Evolutionary conservation across 257 asterid genomes (phyloP).

Genomic region (Solanum boliviense): DNA sequence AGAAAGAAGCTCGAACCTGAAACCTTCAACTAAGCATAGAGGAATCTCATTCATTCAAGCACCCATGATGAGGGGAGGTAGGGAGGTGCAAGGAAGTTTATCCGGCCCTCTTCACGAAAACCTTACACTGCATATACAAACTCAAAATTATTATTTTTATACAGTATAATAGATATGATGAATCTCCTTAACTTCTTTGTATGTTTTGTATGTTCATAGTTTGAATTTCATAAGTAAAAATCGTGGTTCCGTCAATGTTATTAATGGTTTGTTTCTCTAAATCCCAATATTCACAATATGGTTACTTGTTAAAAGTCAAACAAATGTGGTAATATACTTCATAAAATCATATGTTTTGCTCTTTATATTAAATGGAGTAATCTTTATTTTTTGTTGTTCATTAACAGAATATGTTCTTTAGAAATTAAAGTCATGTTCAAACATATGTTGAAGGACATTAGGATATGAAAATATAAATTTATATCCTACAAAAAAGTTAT

Average conservation of each 20-base stretch:
- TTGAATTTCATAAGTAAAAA: neutral
- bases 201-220: neutral
- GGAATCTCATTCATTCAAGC: neutral
- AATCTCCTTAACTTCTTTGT: neutral
- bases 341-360: neutral
- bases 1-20: neutral
- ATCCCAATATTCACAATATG: neutral
- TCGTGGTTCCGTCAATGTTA: rapidly evolving
- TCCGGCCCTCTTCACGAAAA: neutral
- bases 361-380: neutral
- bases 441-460: neutral
- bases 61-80: neutral
- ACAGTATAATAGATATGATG: neutral
- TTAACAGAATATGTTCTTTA: too few relatives aligned
- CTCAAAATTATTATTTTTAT: neutral
- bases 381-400: neutral
- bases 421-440: neutral
- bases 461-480: neutral
- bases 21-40: neutral
- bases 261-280: neutral
- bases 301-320: neutral
- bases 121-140: neutral
- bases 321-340: neutral
- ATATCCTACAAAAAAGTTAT: neutral
- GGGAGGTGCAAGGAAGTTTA: neutral